Conservation (phyloP, 1,139 yeast genomes). For the Barnettozyma hawaiiensis region DNA sequence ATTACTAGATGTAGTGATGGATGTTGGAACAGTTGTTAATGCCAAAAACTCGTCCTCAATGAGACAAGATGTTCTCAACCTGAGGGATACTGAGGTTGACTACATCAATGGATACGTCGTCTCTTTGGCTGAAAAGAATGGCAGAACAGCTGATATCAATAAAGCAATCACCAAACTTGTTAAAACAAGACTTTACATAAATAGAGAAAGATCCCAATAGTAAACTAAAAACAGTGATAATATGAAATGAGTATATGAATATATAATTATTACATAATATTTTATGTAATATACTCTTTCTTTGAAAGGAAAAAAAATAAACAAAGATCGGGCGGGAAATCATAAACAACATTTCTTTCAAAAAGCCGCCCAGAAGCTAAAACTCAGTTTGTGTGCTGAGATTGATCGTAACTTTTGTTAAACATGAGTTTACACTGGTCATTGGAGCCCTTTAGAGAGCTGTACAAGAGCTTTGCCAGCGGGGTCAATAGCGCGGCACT, state of each 20-base stretch:
- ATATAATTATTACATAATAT: neutral
- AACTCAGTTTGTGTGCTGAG: neutral
- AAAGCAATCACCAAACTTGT: constrained; percentile 30
- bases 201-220: constrained; percentile 11
- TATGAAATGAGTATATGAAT: too few relatives aligned
- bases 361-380: neutral
- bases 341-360: too few relatives aligned
- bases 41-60: constrained; percentile 72
- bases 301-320: neutral
- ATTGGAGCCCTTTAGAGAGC: constrained; percentile 26
- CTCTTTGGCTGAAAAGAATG: constrained; percentile 36
- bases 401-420: neutral
- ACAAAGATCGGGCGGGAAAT: neutral
- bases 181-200: constrained; percentile 27
- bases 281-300: neutral
- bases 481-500: constrained; percentile 31
- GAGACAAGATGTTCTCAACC: constrained; percentile 70
- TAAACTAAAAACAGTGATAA: neutral
- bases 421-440: constrained; percentile 30
- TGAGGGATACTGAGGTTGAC: constrained; percentile 67
- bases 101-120: constrained; percentile 73
- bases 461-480: constrained; percentile 30
- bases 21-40: constrained; percentile 40
- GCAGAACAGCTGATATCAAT: constrained; percentile 27
- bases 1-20: constrained; percentile 40